Base-by-base conservation (phyloP, 352 stramenopile species). In the Phytophthora tubulina region DNA sequence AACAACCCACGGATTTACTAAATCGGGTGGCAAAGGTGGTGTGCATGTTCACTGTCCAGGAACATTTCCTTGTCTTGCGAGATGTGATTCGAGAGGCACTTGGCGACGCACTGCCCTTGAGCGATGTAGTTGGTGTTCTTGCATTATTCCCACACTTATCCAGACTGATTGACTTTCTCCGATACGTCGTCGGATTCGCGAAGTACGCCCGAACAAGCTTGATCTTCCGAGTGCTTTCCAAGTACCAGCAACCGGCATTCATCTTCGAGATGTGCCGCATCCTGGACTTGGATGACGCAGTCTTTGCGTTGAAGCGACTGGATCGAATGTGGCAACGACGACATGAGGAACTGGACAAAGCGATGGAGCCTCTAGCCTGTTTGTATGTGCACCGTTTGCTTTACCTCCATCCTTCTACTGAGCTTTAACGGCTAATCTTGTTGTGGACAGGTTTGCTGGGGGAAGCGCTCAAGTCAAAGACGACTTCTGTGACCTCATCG, bases 231-330 rank as follows among this genome's bases (percentile, higher is more conserved):
- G 80, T 91, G 11, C 70, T 93, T 6, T 77, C 78, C 3, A 78
- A 79, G 63, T 90, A 78, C 49, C 70, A 79, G 33, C 75, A 82
- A 21, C 83, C 83, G 7, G 65, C 21, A 4, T 90, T 91, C 42
- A 71, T 93, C 21, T 90, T 89, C 21, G 79, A 85, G n/a, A 88
- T 93, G 73, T 89, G 81, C 42, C 75, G 83, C 11, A 74, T 91
- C 21, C 61, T 90, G 39, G 85, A 93, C 49, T 58, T 86, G 32
- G 85, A 93, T 38, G 83, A 93, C 54, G 79, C 85, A 1, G 57
- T 90, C 11, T 93, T 90, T n/a, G 76, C 82, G 6, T 62, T 93
- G 17, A 81, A 78, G 38, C 63, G 81, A n/a, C 73, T 93, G 11
- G 82, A 93, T 35, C 81, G 70, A n/a, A 84, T 89, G 70, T 81